A percentile compares a stretch with the other conserved stretches of the same genome.
phyloP scores from a whole-genome alignment of 805 yeast species.

The Hanseniaspora osmophila region DNA sequence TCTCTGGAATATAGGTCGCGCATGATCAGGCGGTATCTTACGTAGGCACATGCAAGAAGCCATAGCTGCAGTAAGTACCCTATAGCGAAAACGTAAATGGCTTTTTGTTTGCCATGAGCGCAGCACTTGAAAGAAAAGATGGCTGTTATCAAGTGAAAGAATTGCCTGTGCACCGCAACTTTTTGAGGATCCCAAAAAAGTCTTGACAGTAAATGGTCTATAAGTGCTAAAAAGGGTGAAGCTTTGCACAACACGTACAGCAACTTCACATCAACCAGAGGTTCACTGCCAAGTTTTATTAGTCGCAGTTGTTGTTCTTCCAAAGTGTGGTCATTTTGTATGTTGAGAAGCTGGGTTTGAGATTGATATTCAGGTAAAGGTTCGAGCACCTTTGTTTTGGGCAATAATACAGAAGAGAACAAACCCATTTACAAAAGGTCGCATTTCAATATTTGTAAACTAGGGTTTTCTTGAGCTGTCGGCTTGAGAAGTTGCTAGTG shows the following conservation, averaged over 20 bases:
- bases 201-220: neutral
- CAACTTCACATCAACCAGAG: neutral
- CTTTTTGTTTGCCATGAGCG: neutral
- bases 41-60: neutral
- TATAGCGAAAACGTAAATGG: neutral
- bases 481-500: too few relatives aligned
- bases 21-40: neutral
- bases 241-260: neutral
- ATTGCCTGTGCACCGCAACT: neutral
- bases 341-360: neutral
- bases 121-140: neutral
- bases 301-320: neutral
- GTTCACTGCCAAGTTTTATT: neutral
- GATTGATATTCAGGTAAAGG: too few relatives aligned
- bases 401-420: too few relatives aligned
- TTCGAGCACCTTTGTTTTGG: too few relatives aligned
- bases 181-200: neutral
- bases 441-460: too few relatives aligned
- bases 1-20: neutral
- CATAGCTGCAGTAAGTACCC: neutral
- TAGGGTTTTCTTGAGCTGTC: too few relatives aligned
- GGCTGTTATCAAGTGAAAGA: neutral
- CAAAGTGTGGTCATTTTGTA: neutral
- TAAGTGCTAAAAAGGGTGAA: neutral
- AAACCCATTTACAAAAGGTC: too few relatives aligned